These are phyloP conservation scores for Exidia glandulosa DNA, from an alignment of 768 basidiomycete species.

Conservation along the genomic window DNA sequence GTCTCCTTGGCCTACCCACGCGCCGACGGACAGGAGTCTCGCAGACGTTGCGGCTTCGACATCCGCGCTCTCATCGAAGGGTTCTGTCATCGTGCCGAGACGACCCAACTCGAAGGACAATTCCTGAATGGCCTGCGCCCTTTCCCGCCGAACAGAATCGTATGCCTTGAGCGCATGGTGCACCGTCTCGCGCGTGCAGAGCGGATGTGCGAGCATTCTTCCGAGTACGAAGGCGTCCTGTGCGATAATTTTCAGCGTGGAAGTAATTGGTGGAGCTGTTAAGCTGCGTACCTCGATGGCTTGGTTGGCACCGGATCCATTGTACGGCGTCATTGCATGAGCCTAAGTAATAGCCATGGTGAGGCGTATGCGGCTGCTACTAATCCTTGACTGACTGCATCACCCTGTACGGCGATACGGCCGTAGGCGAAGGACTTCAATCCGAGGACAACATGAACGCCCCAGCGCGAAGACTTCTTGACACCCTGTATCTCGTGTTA, in stretches of 20 bases:
- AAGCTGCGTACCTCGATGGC: conserved; percentile 32
- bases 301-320: conserved; percentile 39
- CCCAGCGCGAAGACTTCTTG: conserved; percentile 31
- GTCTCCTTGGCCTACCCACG: too few species aligned
- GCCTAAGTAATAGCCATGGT: conserved; percentile 16
- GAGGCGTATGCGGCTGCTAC: not conserved
- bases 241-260: not conserved
- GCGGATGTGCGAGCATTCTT: conserved; percentile 15
- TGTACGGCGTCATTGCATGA: conserved; percentile 36
- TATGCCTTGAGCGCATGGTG: conserved; percentile 20
- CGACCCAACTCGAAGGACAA: conserved; percentile 12
- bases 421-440: conserved; percentile 29
- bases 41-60: too few species aligned
- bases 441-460: conserved; percentile 29
- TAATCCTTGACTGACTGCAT: conserved; percentile 26
- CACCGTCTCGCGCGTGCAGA: conserved; percentile 14
- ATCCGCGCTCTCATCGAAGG: too few species aligned
- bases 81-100: too few species aligned
- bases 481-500: conserved; percentile 19
- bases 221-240: conserved; percentile 23
- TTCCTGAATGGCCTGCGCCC: conserved; percentile 14
- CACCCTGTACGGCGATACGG: conserved; percentile 35
- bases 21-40: too few species aligned
- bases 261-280: not conserved
- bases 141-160: conserved; percentile 21